phyloP scores from a whole-genome alignment of 2,329 filamentous ascomycete genomes.

The Pseudocercospora fuligena region DNA sequence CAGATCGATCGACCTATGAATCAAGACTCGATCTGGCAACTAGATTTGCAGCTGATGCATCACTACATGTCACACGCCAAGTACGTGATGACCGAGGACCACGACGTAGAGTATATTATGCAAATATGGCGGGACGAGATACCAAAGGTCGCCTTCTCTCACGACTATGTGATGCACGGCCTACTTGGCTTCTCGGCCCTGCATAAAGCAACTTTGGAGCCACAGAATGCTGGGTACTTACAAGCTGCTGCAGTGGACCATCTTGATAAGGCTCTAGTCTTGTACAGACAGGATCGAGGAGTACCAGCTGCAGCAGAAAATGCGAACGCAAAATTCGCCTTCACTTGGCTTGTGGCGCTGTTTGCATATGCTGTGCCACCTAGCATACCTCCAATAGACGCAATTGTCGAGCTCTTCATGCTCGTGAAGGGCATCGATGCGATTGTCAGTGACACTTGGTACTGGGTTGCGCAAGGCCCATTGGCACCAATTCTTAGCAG shows the following conservation, averaged over 20 bases:
- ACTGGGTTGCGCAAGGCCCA: conserved; percentile 37
- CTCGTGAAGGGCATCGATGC: conserved; percentile 36
- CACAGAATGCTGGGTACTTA: conserved; percentile 29
- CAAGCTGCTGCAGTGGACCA: conserved; percentile 38
- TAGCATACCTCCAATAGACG: conserved; percentile 36
- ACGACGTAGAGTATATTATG: conserved; percentile 27
- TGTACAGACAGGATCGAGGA: conserved; percentile 31
- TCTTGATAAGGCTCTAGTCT: conserved; percentile 37
- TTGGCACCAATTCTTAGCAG: conserved; percentile 36
- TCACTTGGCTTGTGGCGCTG: conserved; percentile 37
- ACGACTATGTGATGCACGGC: conserved; percentile 38
- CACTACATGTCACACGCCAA: conserved; percentile 35
- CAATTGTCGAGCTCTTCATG: conserved; percentile 36
- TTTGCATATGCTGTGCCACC: conserved; percentile 38
- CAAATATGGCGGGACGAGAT: conserved; percentile 37
- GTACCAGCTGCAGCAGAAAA: conserved; percentile 30
- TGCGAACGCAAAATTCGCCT: conserved; percentile 37
- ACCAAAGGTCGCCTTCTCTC: conserved; percentile 35
- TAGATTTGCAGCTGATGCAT: conserved; percentile 40
- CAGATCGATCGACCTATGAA: conserved; percentile 32
- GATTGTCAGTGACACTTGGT: conserved; percentile 33
- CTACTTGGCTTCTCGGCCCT: conserved; percentile 39
- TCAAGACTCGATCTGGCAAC: conserved; percentile 34
- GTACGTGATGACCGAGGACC: conserved; percentile 33
- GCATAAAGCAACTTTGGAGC: conserved; percentile 36